Evolutionary conservation across 306 rosid species (phyloP).

Genomic region (Herpetospermum pedunculosum): DNA sequence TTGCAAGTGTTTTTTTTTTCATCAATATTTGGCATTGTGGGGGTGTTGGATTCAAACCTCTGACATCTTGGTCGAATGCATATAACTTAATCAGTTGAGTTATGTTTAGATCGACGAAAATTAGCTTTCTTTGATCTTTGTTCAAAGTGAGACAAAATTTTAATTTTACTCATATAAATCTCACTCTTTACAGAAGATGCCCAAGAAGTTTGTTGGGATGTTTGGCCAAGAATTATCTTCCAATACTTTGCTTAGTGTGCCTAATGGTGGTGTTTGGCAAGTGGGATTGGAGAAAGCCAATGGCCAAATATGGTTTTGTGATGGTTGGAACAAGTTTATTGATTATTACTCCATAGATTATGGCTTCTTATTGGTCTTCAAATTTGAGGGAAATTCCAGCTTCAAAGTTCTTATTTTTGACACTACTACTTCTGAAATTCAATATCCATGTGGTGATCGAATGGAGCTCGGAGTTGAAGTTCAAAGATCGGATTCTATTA

Average conservation of each 20-base stretch:
- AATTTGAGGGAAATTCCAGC: conserved; percentile 13
- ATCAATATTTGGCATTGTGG: too few relatives aligned
- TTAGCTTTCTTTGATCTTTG: background rate
- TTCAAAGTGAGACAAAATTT: background rate
- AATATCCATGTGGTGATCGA: conserved; percentile 13
- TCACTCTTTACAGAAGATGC: conserved; percentile 10
- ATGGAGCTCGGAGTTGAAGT: background rate
- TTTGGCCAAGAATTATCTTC: conserved; percentile 6
- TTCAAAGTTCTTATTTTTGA: conserved; percentile 16
- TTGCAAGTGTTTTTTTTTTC: too few relatives aligned
- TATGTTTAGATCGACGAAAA: too few relatives aligned
- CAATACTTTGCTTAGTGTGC: background rate
- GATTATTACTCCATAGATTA: conserved; percentile 5
- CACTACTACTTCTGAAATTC: conserved; percentile 12
- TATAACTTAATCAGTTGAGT: too few relatives aligned
- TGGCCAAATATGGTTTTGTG: background rate
- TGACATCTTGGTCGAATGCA: too few relatives aligned
- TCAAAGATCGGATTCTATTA: background rate
- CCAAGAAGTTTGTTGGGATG: background rate
- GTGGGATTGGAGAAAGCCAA: conserved; percentile 10
- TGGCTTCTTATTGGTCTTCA: conserved; percentile 14
- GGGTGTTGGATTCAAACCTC: too few relatives aligned
- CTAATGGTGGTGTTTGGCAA: conserved; percentile 15
- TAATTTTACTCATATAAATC: background rate
- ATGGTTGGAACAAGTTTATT: conserved; percentile 10